Evolutionary conservation across 495 filamentous ascomycete genomes (phyloP).

Genomic region (Hypoxylon rickii): DNA sequence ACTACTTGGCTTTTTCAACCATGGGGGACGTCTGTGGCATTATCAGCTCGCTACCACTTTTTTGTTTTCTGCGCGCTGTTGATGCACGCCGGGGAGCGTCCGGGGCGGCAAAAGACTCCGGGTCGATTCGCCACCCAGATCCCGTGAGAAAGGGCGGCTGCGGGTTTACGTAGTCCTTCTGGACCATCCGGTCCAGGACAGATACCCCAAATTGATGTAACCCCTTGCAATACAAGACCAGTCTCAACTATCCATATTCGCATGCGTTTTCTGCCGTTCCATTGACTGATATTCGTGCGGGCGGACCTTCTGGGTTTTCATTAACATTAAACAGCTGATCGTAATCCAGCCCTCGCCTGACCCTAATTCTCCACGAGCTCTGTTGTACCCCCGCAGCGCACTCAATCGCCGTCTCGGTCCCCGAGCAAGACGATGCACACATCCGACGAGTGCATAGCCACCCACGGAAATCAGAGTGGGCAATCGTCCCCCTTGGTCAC

Average conservation of each 20-base stretch:
- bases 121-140: neutral
- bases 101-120: too few relatives aligned
- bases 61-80: neutral
- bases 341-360: too few relatives aligned
- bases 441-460: too few relatives aligned
- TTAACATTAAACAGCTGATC: too few relatives aligned
- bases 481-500: too few relatives aligned
- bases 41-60: neutral
- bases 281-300: neutral
- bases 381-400: too few relatives aligned
- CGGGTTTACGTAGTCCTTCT: neutral
- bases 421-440: too few relatives aligned
- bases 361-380: too few relatives aligned
- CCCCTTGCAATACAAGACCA: slow-evolving; percentile 29
- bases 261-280: neutral
- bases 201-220: slow-evolving; percentile 32
- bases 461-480: too few relatives aligned
- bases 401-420: too few relatives aligned
- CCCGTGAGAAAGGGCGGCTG: neutral
- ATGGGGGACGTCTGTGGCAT: slow-evolving; percentile 10
- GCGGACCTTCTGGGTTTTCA: too few relatives aligned
- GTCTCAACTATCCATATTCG: slow-evolving; percentile 17
- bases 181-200: slow-evolving; percentile 2
- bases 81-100: neutral
- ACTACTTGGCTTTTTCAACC: slow-evolving; percentile 15